Evolutionary conservation across 148 eudicot genomes (phyloP), one percentile per base, ranked within the genome.

Genomic region (Vaccinium myrtillus): DNA sequence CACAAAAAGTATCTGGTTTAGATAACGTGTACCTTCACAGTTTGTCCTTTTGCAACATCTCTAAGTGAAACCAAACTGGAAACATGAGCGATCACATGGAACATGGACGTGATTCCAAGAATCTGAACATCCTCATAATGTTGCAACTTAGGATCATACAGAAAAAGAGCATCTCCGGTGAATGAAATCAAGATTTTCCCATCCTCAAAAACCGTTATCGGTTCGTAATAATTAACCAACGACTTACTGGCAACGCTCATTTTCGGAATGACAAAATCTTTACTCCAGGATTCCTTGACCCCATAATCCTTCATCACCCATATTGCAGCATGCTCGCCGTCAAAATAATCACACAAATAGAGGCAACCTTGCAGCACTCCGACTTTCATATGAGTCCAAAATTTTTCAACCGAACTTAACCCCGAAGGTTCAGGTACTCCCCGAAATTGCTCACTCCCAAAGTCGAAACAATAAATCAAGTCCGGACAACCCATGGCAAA

Each of bases 261-360:
- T 8, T 21, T 21, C 27, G 7, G 30, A 1, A 61, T n/a, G 25
- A 61, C 69, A 21, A 61, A n/a, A 1, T 61, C 5, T 21, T 61
- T 61, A n/a, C 12, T 8, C 69, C 69, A 61, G 21, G 69, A 61
- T 21, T 65, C 70, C 70, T 23, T 65, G 0, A 8, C 30, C 70
- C 70, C 70, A 23, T 65, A 65, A 65, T 65, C 70, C 70, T 65
- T 65, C 70, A 65, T 65, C 70, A 65, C 70, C 70, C 70, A 65
- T 65, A 65, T 27, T 65, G 23, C 30, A 65, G 14, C 30, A 9
- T 23, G 13, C 23, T 12, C 32, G 9, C 4, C 6, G 1, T n/a
- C 2, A 9, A n/a, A 43, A 43, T 43, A n/a, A n/a, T 65, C 30
- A 65, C 70, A 65, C 2, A 61, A 7, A 23, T 32, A 65, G 32